Evolutionary conservation across 805 yeast species (phyloP).

Genomic region (Yarrowia hollandica): DNA sequence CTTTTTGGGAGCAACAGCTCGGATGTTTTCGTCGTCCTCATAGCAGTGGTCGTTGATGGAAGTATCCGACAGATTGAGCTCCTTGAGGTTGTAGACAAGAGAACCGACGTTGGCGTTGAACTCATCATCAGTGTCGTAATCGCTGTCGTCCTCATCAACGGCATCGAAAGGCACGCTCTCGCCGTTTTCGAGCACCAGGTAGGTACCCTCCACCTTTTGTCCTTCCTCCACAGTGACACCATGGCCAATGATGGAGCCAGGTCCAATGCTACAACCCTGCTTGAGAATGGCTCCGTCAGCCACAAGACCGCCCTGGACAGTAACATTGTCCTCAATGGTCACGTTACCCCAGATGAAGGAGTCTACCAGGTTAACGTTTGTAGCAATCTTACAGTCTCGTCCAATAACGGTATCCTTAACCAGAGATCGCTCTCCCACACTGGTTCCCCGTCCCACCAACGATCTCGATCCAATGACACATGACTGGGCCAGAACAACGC

Average conservation of each 20-base stretch:
- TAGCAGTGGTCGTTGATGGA: conserved; percentile 36
- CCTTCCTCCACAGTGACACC: conserved; percentile 64
- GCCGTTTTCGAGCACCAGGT: conserved; percentile 41
- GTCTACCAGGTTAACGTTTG: conserved; percentile 65
- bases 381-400: conserved; percentile 79
- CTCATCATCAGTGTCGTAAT: conserved; percentile 27
- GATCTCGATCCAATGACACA: conserved; percentile 80
- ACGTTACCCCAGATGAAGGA: conserved; percentile 89
- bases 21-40: conserved; percentile 22
- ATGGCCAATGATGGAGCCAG: conserved; percentile 81
- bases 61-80: conserved; percentile 40
- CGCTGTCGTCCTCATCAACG: conserved; percentile 41
- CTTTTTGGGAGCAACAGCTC: conserved; percentile 26
- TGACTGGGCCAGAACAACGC: conserved; percentile 90
- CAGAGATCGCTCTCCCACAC: conserved; percentile 70
- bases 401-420: conserved; percentile 80
- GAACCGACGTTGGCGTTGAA: conserved; percentile 32
- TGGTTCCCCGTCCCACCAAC: conserved; percentile 75
- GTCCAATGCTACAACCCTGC: conserved; percentile 51
- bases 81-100: conserved; percentile 37
- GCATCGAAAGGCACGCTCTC: conserved; percentile 39
- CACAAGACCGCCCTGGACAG: conserved; percentile 63
- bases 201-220: conserved; percentile 37
- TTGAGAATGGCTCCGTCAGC: conserved; percentile 65
- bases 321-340: conserved; percentile 62